A percentile compares a stretch with the other conserved stretches of the same genome.
Evolutionary conservation across 2,329 filamentous ascomycete species (phyloP).

Genomic region (Seiridium unicorne): DNA sequence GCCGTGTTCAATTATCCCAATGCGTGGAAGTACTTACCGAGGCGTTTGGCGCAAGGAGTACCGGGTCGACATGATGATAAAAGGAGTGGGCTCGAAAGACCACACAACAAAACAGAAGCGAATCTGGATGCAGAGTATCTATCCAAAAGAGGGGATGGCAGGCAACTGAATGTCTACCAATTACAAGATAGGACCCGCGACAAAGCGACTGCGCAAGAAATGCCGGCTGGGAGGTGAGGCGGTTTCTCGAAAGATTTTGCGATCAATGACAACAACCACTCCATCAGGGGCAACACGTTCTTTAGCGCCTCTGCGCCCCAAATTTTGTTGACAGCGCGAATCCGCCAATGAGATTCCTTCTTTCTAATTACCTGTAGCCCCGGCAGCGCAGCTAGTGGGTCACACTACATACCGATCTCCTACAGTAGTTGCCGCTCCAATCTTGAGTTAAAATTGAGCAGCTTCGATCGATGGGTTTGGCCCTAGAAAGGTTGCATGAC

Average conservation of each 20-base stretch:
- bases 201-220: background rate
- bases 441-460: too few species aligned
- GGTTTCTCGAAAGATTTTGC: constrained; percentile 1
- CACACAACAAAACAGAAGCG: background rate
- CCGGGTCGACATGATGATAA: constrained; percentile 18
- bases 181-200: constrained; percentile 9
- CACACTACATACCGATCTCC: background rate
- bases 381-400: background rate
- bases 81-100: background rate
- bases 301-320: background rate
- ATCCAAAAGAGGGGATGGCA: constrained; percentile 20
- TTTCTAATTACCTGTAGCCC: background rate
- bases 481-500: too few species aligned
- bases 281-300: background rate
- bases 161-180: constrained; percentile 22
- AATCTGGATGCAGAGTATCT: background rate
- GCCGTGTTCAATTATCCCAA: too few species aligned
- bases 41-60: constrained; percentile 25
- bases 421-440: background rate
- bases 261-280: constrained; percentile 2
- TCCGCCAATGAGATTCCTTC: background rate
- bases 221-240: background rate
- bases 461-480: background rate
- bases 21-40: constrained; percentile 16
- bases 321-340: constrained; percentile 3